phyloP scores from a whole-genome alignment of 768 basidiomycete genomes.

The Lactifluus hygrophoroides region DNA sequence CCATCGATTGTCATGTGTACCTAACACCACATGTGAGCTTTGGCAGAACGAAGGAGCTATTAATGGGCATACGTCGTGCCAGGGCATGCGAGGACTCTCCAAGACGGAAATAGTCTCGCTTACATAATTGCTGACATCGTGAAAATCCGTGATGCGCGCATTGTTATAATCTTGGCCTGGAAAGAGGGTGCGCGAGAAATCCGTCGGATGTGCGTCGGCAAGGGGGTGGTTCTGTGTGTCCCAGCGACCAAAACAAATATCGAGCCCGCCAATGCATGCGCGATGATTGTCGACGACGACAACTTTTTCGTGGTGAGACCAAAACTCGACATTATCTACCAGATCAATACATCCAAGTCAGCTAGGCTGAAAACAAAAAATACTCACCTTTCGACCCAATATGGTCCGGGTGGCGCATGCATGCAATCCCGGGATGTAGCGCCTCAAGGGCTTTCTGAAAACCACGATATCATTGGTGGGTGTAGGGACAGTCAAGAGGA shows the following conservation, averaged over 20 bases:
- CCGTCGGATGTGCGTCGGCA: slow-evolving; percentile 85
- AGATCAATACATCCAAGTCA: neutral
- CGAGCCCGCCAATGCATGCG: slow-evolving; percentile 88
- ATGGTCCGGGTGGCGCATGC: slow-evolving; percentile 88
- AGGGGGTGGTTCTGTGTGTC: slow-evolving; percentile 87
- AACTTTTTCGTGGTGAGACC: slow-evolving; percentile 92
- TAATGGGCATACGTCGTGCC: slow-evolving; percentile 74
- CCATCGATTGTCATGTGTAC: slow-evolving; percentile 80
- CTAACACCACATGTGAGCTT: slow-evolving; percentile 3
- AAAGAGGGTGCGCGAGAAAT: slow-evolving; percentile 76
- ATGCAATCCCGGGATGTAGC: slow-evolving; percentile 80
- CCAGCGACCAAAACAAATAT: slow-evolving; percentile 96
- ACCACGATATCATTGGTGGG: too few species aligned
- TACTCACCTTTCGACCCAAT: slow-evolving; percentile 62
- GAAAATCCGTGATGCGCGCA: slow-evolving; percentile 77
- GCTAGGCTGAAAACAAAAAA: neutral
- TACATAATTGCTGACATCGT: slow-evolving; percentile 65
- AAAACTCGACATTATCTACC: slow-evolving; percentile 76
- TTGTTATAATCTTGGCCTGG: slow-evolving; percentile 95
- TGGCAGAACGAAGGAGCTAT: neutral
- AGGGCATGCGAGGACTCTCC: slow-evolving; percentile 78
- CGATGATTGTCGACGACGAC: slow-evolving; percentile 82
- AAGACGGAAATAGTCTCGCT: slow-evolving; percentile 59
- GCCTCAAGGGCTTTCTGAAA: slow-evolving; percentile 62
- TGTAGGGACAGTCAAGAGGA: neutral